A percentile compares a stretch with the other conserved stretches of the same genome.
These are phyloP conservation scores for Heterobasidion occidentale DNA, from an alignment of 1,284 basidiomycete species.

Conservation along the genomic window DNA sequence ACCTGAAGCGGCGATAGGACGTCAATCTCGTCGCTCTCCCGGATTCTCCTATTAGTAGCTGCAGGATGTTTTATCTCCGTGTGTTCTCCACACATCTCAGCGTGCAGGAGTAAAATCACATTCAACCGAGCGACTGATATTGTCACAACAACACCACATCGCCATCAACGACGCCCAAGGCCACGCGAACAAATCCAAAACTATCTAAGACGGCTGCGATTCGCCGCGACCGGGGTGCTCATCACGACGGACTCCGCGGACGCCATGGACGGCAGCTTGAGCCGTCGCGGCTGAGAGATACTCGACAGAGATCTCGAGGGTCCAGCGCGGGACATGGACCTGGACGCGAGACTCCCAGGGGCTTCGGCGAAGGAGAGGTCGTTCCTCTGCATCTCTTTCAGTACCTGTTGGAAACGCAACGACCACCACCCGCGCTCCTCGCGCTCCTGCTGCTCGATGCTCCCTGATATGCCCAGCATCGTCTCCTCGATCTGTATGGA, in stretches of 20 bases:
- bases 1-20: too few relatives aligned
- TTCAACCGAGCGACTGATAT: too few relatives aligned
- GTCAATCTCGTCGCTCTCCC: too few relatives aligned
- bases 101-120: too few relatives aligned
- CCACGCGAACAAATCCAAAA: neutral
- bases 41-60: too few relatives aligned
- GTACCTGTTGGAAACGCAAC: slow-evolving; percentile 61
- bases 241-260: slow-evolving; percentile 7
- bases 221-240: neutral
- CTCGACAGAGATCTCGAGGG: neutral
- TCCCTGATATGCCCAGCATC: slow-evolving; percentile 13
- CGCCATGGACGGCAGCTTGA: slow-evolving; percentile 8
- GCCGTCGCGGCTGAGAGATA: slow-evolving; percentile 5
- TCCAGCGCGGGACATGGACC: slow-evolving; percentile 4
- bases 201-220: neutral
- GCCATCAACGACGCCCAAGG: too few relatives aligned
- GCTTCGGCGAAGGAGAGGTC: neutral
- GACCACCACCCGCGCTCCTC: slow-evolving; percentile 80
- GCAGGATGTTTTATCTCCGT: too few relatives aligned
- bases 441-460: slow-evolving; percentile 39
- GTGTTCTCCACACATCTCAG: too few relatives aligned
- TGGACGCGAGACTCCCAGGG: slow-evolving; percentile 2
- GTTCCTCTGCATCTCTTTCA: slow-evolving; percentile 31
- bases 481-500: slow-evolving; percentile 42
- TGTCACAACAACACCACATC: too few relatives aligned